Evolutionary conservation across 208 protist genomes (phyloP).

Genomic region (Acanthamoeba triangularis): DNA sequence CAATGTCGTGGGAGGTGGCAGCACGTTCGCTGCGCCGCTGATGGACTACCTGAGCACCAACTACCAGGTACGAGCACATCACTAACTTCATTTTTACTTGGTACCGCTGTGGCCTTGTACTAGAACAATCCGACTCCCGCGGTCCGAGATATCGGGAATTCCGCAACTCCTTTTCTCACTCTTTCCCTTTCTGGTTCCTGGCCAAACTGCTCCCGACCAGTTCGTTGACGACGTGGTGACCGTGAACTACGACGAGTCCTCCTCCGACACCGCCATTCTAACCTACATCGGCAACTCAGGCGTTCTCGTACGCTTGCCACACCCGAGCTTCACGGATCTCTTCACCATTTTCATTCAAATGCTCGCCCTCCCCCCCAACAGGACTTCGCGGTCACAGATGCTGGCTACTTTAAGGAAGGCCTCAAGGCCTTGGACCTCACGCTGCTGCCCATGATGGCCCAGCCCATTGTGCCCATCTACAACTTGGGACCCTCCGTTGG

Average conservation of each 20-base stretch:
- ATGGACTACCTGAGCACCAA: not conserved
- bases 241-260: not conserved
- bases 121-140: too few species aligned
- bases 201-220: too few species aligned
- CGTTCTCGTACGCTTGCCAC: not conserved
- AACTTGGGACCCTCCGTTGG: not conserved
- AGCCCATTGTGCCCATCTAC: conserved; percentile 3
- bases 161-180: too few species aligned
- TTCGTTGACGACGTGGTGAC: not conserved
- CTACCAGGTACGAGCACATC: not conserved
- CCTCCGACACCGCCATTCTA: not conserved
- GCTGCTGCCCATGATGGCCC: not conserved
- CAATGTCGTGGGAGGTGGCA: not conserved
- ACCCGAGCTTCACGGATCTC: too few species aligned
- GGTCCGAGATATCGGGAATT: too few species aligned
- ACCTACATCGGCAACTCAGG: not conserved
- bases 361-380: not conserved
- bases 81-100: too few species aligned
- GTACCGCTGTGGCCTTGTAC: too few species aligned
- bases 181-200: too few species aligned
- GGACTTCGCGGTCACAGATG: not conserved
- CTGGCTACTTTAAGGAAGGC: not conserved
- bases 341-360: not conserved
- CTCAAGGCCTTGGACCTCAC: not conserved
- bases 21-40: not conserved